Base-by-base conservation (phyloP, 768 basidiomycete genomes). In the Rhodotorula taiwanensis region DNA sequence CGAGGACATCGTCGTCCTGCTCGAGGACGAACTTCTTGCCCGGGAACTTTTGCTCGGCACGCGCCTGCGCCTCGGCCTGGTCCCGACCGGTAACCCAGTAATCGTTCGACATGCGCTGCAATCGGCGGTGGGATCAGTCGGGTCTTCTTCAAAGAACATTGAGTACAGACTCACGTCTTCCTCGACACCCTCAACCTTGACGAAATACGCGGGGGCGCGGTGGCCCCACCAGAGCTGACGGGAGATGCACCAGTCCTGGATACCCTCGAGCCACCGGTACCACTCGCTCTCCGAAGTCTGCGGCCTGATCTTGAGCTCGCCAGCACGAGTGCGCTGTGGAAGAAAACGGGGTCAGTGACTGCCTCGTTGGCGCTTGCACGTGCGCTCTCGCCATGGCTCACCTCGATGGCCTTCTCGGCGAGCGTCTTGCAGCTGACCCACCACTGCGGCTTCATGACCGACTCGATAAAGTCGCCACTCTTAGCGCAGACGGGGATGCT, bases 211-310 rank as follows among this genome's bases (percentile, higher is more conserved):
- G 4, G 95, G 95, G 74, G 85, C 87, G 60, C 95, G 84, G 74
- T 98, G 94, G 33, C 95, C 94, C 94, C 94, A 98, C 95, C 95
- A 99, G 23, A 98, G 81, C 74, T 99, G 95, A 57, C 95, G 87
- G 4, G 95, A 98, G 72, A 98, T 86, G 78, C 95, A 99, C 95
- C 95, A 99, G 74, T 98, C 95, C 76, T 97, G 91, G 63, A 95
- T 90, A 69, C 82, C 83, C 68, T 92, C 89, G 42, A 98, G 78
- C 94, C 95, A 98, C 60, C 89, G 82, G 75, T 88, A 92, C 93
- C 92, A 98, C 44, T 99, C 94, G 48, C 81, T 83, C 72, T 95
- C 94, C 14, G 88, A 92, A 54, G 82, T 80, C 71, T 88, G 88
- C 4, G 94, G 95, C 13, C 80, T 76, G 63, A 98, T 91, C 47